Percentiles rank a stretch among this genome's conserved stretches.
phyloP scores from a whole-genome alignment of 2,329 filamentous ascomycete species.

The Fusarium brachygibbosum region DNA sequence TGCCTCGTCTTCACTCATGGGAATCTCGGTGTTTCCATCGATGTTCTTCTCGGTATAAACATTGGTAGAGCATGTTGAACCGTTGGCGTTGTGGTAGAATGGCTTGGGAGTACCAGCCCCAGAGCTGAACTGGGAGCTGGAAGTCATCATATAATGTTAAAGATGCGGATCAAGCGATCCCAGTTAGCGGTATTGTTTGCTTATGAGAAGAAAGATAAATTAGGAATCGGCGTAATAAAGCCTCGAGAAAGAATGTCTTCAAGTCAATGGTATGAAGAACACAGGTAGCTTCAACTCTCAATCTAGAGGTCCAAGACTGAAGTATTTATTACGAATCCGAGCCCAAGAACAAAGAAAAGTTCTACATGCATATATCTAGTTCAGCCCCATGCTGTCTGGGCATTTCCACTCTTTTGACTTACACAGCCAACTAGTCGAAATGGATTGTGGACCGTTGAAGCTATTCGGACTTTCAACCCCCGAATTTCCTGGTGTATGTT shows the following conservation, averaged over 20 bases:
- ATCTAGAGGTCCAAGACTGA: not conserved
- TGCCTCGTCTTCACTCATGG: conserved; percentile 8
- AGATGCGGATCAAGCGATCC: not conserved
- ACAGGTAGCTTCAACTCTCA: not conserved
- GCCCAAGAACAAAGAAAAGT: conserved; percentile 26
- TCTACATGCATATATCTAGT: conserved; percentile 1
- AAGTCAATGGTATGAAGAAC: not conserved
- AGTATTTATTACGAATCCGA: not conserved
- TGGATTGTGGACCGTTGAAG: conserved; percentile 38
- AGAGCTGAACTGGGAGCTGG: conserved; percentile 16
- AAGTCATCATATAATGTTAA: conserved; percentile 14
- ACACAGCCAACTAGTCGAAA: not conserved
- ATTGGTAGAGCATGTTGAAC: conserved; percentile 37
- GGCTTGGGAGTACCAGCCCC: conserved; percentile 5
- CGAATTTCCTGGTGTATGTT: conserved; percentile 24
- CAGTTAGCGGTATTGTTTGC: rapidly evolving
- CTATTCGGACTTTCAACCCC: conserved; percentile 41
- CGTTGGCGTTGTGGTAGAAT: conserved; percentile 17
- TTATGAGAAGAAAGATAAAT: not conserved
- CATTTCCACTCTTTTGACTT: conserved; percentile 9
- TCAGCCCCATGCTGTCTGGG: conserved; percentile 11
- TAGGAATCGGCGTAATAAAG: not conserved
- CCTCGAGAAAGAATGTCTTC: not conserved
- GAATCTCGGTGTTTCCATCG: conserved; percentile 11
- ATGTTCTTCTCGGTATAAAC: conserved; percentile 36